Evolutionary conservation across 2,329 filamentous ascomycete species (phyloP), one percentile per base, ranked within the genome.

Genomic region (Fusarium musae): DNA sequence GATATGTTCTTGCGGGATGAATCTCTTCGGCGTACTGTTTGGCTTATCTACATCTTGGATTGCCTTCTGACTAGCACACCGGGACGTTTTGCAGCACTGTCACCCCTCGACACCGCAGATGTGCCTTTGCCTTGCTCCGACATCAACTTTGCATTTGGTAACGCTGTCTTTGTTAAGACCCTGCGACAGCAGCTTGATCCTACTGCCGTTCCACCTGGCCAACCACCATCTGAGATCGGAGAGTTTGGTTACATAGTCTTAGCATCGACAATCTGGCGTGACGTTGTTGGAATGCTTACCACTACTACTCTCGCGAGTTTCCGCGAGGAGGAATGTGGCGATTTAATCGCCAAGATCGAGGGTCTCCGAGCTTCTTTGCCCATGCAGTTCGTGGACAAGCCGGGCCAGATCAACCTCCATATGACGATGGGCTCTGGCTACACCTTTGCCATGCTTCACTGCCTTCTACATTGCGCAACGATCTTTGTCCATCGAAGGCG

Each of bases 381-480:
- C 3, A 86, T 88, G 82, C 88, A 90, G 79, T 90, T 89, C 63
- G 84, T 88, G 69, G 89, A 91, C 76, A 90, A 90, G 80, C 86
- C 87, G 0, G 87, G 87, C 43, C 88, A 91, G 80, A 88, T 90
- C 77, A 88, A 86, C 75, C 82, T 90, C 9, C 89, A 91, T 79
- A 89, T 91, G 77, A 90, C 89, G 26, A 90, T 90, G 89, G 89
- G 89, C 40, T 90, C 88, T 49, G 89, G 89, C 62, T 89, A 88
- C 75, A 90, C 88, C 0, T 91, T 89, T 77, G 88, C 89, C 70
- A 89, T 91, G 87, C 84, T 91, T 57, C 89, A 91, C 79, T 89
- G 87, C 63, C 85, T 91, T 28, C 83, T 91, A 26, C 88, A 90
- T 78, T 90, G 88, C 75, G 87, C 88, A 15, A 88, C 87, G 34